Base-by-base conservation (phyloP, 352 stramenopile genomes). In the Salisapilia sapeloensis region DNA sequence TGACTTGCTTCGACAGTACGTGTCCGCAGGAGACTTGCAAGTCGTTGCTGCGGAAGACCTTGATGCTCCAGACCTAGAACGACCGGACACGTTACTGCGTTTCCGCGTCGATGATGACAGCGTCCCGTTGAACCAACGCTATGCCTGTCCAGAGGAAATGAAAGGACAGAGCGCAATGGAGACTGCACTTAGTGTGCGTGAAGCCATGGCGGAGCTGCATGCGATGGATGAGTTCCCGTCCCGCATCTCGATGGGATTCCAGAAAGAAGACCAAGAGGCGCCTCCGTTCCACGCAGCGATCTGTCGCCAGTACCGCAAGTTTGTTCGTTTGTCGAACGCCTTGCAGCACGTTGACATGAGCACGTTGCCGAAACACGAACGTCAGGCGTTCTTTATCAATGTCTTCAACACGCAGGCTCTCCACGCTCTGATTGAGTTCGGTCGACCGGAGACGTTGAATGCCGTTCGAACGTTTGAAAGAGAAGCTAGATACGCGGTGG, bases 341-440 rank as follows among this genome's bases (percentile, higher is more conserved):
- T 30, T 91, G 18, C 72, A 87, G 44, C 62, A 58, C 15, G 46
- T 85, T 19, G 70, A 86, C 33, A 59, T 91, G n/a, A 43, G 50
- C 8, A 61, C 51, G 26, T 41, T 91, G 13, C 64, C 72, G 7
- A 87, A 85, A 46, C 70, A 87, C 39, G 75, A 87, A 28, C 71
- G 72, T 4, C 75, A 87, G 35, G 63, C 72, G 2, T 91, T 91
- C 36, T 91, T 91, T 36, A 87, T 91, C 62, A 91, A 91, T 52
- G 56, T 87, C 32, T 87, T 87, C 57, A 91, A 91, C 43, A 67
- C 64, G 2, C 87, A 87, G 75, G 75, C 85, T 29, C 57, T 91
- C 17, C 75, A 91, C 35, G 75, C 71, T 6, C 50, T 87, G 19
- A 70, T 91, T 35, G 75, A 87, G 46, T 83, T 91, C 28, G 71